Base-by-base conservation (phyloP, 805 yeast species). In the Zygoascus biomembranicola region DNA sequence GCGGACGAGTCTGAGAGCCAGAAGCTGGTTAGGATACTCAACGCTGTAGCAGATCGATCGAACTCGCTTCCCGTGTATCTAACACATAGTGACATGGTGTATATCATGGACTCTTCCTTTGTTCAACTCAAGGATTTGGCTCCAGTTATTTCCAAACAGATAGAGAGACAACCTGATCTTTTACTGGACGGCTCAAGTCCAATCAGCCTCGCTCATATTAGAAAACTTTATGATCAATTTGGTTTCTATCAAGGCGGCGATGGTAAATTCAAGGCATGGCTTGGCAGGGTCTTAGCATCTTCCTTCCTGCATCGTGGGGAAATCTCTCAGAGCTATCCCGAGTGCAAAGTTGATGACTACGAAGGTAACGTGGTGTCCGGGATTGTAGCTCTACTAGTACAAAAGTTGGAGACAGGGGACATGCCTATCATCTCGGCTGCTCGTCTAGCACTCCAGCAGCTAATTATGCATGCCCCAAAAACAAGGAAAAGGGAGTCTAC, bases 241-340 rank as follows among this genome's bases (percentile, higher is more conserved):
- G 44, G 44, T 4, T 19, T 19, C 26, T 42, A 42, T 42, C 9
- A 11, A 5, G 49, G n/a, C 9, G 32, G 20, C 5, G 23, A 31
- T 32, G 11, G 11, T 14, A 35, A 26, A 18, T 50, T 43, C n/a
- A 50, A 43, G 13, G 28, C 28, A 43, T 50, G 52, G 52, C 23
- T 43, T 13, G 32, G 35, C 19, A 50, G 52, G n/a, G 37, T 41
- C 11, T 10, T 50, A 8, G 52, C 43, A 14, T 6, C 4, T 8
- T 18, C 52, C 9, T 50, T 60, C 44, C 50, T 60, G 31, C 20
- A 54, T 14, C 31, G 14, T 18, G 23, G 49, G 32, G 3, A 43
- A 14, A 8, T 56, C 44, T 2, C 55, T 58, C 61, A 16, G 18
- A 8, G 50, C 37, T 10, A 23, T 5, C 18, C 14, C 13, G 42